These are phyloP conservation scores for Botrytis cinerea DNA, from an alignment of 2,329 filamentous ascomycete genomes.

Conservation along the genomic window DNA sequence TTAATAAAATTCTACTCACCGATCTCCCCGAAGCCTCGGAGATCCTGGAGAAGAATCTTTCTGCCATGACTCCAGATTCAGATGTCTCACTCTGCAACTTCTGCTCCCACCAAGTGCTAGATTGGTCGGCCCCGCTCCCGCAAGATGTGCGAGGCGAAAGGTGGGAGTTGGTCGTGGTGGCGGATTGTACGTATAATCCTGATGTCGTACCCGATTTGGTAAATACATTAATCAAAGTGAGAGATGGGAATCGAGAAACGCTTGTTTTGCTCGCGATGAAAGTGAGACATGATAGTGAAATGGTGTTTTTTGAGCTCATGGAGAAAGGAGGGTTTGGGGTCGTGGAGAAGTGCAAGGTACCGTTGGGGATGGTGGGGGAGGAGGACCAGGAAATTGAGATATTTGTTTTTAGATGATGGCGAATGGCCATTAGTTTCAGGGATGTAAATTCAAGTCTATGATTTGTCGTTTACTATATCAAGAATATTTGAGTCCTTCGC, in stretches of 20 bases:
- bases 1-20: conserved; percentile 56
- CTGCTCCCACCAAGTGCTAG: conserved; percentile 52
- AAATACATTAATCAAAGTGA: conserved; percentile 49
- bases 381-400: conserved; percentile 39
- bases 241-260: conserved; percentile 19
- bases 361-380: conserved; percentile 33
- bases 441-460: not conserved
- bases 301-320: conserved; percentile 66
- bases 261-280: conserved; percentile 64
- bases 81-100: not conserved
- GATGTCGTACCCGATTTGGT: conserved; percentile 67
- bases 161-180: conserved; percentile 63
- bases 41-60: conserved; percentile 56
- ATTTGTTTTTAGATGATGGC: conserved; percentile 34
- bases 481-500: not conserved
- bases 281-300: conserved; percentile 65
- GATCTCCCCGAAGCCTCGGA: conserved; percentile 66
- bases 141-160: conserved; percentile 37
- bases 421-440: not conserved
- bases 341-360: conserved; percentile 29
- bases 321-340: conserved; percentile 34
- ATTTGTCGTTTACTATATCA: not conserved
- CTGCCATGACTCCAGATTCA: not conserved
- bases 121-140: conserved; percentile 60
- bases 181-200: conserved; percentile 74